These are phyloP conservation scores for Salvia rosmarinus DNA, from an alignment of 257 asterid species.

Conservation along the genomic window DNA sequence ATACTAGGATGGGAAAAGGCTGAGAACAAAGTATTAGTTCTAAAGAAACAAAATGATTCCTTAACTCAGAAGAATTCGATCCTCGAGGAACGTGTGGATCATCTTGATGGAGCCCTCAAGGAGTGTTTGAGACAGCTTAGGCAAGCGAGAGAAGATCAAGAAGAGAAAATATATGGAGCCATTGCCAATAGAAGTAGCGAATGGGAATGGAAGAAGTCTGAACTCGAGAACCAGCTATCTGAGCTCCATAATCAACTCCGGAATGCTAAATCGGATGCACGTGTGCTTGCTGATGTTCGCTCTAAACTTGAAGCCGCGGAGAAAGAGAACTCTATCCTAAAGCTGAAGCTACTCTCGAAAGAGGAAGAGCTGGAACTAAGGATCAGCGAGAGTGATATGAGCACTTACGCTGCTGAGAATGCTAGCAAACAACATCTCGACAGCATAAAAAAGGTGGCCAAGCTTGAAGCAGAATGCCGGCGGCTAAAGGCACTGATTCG, in stretches of 20 bases:
- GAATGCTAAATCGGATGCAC: slow-evolving; percentile 48
- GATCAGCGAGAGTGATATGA: slow-evolving; percentile 62
- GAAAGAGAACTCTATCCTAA: slow-evolving; percentile 61
- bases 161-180: slow-evolving; percentile 54
- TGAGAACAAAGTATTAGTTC: slow-evolving; percentile 67
- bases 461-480: slow-evolving; percentile 84
- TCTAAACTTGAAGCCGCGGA: slow-evolving; percentile 63
- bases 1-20: slow-evolving; percentile 94
- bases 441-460: slow-evolving; percentile 58
- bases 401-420: slow-evolving; percentile 69
- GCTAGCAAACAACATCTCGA: slow-evolving; percentile 85
- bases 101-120: slow-evolving; percentile 89
- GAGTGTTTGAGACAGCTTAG: slow-evolving; percentile 93
- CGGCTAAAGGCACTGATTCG: slow-evolving; percentile 56
- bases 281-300: slow-evolving; percentile 45
- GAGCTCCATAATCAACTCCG: slow-evolving; percentile 60
- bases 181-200: slow-evolving; percentile 46
- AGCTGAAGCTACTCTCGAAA: slow-evolving; percentile 53
- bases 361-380: slow-evolving; percentile 48
- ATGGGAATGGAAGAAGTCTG: slow-evolving; percentile 59
- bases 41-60: slow-evolving; percentile 70
- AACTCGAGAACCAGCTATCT: slow-evolving; percentile 56
- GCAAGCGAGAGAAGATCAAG: slow-evolving; percentile 79
- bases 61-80: slow-evolving; percentile 52
- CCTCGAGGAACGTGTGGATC: slow-evolving; percentile 73